A percentile compares a stretch with the other conserved stretches of the same genome.
Conservation (phyloP, 2,329 filamentous ascomycete genomes). For the Penicillium fuscoglaucum region DNA sequence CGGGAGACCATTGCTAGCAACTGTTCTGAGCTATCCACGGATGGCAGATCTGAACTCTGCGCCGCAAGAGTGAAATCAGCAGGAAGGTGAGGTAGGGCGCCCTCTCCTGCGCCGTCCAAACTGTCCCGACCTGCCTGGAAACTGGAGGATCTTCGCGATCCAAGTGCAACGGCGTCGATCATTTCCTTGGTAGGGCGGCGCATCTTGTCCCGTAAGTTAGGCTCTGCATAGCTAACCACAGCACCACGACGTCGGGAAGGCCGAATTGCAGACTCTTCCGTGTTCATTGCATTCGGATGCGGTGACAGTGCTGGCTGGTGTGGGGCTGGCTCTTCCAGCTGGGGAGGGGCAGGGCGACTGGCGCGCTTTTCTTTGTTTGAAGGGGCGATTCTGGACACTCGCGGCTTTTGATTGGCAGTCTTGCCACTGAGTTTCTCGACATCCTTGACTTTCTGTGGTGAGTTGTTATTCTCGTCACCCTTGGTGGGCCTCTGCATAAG, state of each 20-base stretch:
- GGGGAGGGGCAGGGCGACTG: conserved; percentile 10
- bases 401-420: conserved; percentile 11
- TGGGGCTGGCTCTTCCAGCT: conserved; percentile 7
- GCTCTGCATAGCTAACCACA: conserved; percentile 77
- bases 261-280: conserved; percentile 39
- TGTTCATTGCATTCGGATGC: conserved; percentile 11
- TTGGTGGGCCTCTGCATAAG: conserved; percentile 2
- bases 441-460: conserved; percentile 19
- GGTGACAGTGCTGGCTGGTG: neutral
- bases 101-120: conserved; percentile 31
- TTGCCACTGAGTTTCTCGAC: conserved; percentile 11
- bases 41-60: conserved; percentile 21
- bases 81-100: conserved; percentile 1
- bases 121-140: conserved; percentile 47
- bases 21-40: conserved; percentile 19
- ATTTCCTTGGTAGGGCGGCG: conserved; percentile 74
- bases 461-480: conserved; percentile 18
- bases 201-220: conserved; percentile 81
- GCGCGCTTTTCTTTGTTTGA: conserved; percentile 18
- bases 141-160: conserved; percentile 48
- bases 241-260: conserved; percentile 66
- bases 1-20: conserved; percentile 30
- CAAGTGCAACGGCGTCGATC: conserved; percentile 66
- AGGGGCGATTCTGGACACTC: conserved; percentile 7
- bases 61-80: conserved; percentile 18